phyloP scores from a whole-genome alignment of 805 yeast genomes.

The Kodamaea neixiangensis region DNA sequence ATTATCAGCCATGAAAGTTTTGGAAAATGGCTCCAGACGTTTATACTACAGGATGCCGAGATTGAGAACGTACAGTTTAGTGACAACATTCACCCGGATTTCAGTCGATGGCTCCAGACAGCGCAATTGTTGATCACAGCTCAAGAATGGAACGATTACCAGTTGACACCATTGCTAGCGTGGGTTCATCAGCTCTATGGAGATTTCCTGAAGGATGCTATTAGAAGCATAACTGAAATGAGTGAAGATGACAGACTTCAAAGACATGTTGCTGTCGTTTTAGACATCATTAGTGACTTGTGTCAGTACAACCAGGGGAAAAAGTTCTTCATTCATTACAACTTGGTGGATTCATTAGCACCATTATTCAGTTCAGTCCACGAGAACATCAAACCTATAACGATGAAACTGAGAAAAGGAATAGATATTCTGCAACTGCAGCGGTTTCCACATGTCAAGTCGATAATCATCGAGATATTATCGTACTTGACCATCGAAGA shows the following conservation, averaged over 20 bases:
- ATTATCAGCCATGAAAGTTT: conserved; percentile 16
- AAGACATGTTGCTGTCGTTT: conserved; percentile 20
- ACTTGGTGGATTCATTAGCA: conserved; percentile 36
- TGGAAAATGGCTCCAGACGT: conserved; percentile 12
- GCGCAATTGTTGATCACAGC: conserved; percentile 40
- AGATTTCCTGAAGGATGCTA: conserved; percentile 13
- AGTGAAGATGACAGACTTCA: conserved; percentile 12
- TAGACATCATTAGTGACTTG: conserved; percentile 47
- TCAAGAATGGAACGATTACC: conserved; percentile 43
- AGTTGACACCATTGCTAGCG: conserved; percentile 38
- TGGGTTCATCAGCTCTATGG: conserved; percentile 41
- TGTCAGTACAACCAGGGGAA: conserved; percentile 42
- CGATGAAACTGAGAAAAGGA: conserved; percentile 21
- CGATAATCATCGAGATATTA: conserved; percentile 65
- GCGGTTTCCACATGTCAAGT: conserved; percentile 58
- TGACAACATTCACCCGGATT: neutral
- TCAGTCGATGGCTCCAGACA: conserved; percentile 20
- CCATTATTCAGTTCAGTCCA: conserved; percentile 43
- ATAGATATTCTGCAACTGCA: conserved; percentile 25
- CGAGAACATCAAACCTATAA: conserved; percentile 28
- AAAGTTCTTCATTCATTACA: conserved; percentile 43
- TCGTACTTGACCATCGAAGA: conserved; percentile 57
- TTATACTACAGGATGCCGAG: neutral
- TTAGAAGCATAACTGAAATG: conserved; percentile 4
- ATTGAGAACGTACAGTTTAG: neutral